A percentile compares a stretch with the other conserved stretches of the same genome.
Evolutionary conservation across 371 early-diverging fungal genomes (phyloP).

Genomic region (Rhizomucor miehei): DNA sequence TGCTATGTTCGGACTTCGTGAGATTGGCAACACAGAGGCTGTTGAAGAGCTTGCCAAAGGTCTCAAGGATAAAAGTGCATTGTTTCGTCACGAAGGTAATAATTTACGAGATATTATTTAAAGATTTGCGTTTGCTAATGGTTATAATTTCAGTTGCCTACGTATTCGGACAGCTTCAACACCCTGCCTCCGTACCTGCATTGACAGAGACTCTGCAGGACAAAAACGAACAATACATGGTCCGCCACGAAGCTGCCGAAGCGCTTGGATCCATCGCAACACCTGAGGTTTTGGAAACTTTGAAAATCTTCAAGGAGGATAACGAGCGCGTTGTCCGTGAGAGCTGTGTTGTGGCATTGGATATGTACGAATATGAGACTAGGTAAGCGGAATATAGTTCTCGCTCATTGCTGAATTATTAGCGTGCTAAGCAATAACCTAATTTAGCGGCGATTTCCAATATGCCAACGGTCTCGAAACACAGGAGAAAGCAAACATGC

Average conservation of each 20-base stretch:
- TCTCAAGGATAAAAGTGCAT: constrained; percentile 79
- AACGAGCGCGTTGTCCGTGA: constrained; percentile 92
- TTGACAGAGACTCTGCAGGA: constrained; percentile 77
- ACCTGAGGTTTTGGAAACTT: constrained; percentile 77
- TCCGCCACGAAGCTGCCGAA: constrained; percentile 99
- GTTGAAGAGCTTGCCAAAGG: constrained; percentile 89
- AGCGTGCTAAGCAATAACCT: neutral
- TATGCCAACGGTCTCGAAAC: constrained; percentile 58
- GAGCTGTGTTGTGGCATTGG: constrained; percentile 95
- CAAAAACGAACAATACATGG: constrained; percentile 88
- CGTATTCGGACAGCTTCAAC: constrained; percentile 99
- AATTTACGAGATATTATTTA: too few species aligned
- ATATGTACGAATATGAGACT: constrained; percentile 95
- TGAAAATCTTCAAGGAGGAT: constrained; percentile 75
- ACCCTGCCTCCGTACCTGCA: constrained; percentile 85
- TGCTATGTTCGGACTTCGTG: constrained; percentile 98
- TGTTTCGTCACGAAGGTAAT: constrained; percentile 96
- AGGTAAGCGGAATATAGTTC: constrained; percentile 27
- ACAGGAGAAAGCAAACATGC: constrained; percentile 35
- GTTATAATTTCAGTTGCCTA: too few species aligned
- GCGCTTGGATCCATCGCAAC: constrained; percentile 99
- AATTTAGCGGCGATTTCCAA: constrained; percentile 57
- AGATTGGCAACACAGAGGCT: constrained; percentile 83
- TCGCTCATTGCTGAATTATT: neutral
- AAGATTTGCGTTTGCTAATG: too few species aligned